A percentile compares a stretch with the other conserved stretches of the same genome.
Evolutionary conservation across 164 flowering plant species (phyloP).

Genomic region (Sextonia rubra): DNA sequence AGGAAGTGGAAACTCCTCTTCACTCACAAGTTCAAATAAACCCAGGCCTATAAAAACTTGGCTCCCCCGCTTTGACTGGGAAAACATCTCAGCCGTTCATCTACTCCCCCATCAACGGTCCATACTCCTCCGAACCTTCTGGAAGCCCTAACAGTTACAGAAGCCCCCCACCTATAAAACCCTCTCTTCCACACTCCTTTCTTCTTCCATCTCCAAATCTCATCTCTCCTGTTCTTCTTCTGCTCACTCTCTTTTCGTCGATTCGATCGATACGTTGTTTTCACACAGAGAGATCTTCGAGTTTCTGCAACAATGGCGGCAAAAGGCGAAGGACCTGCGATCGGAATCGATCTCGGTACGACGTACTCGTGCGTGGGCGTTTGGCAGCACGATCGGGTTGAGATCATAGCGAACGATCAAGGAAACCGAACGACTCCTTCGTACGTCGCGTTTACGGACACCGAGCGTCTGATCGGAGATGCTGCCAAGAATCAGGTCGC

Average conservation of each 20-base stretch:
- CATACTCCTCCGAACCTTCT: background rate
- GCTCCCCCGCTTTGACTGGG: background rate
- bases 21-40: background rate
- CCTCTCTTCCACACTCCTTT: background rate
- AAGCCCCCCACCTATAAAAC: no score
- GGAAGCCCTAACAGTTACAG: background rate
- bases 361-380: conserved; percentile 4
- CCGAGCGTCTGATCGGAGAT: conserved; percentile 3
- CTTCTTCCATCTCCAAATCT: background rate
- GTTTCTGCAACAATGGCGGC: conserved; percentile 6
- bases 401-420: conserved; percentile 6
- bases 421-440: conserved; percentile 7
- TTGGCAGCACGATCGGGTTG: conserved; percentile 6
- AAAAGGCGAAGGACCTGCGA: conserved; percentile 15
- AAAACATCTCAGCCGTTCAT: background rate
- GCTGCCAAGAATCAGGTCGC: conserved; percentile 1
- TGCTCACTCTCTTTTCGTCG: no score
- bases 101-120: background rate
- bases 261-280: background rate
- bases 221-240: background rate
- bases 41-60: background rate
- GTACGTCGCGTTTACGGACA: conserved; percentile 1
- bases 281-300: background rate
- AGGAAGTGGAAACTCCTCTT: no score
- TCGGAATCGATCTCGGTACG: conserved; percentile 2